Conservation (phyloP, 768 basidiomycete genomes). For the Gymnopilus junonius region DNA sequence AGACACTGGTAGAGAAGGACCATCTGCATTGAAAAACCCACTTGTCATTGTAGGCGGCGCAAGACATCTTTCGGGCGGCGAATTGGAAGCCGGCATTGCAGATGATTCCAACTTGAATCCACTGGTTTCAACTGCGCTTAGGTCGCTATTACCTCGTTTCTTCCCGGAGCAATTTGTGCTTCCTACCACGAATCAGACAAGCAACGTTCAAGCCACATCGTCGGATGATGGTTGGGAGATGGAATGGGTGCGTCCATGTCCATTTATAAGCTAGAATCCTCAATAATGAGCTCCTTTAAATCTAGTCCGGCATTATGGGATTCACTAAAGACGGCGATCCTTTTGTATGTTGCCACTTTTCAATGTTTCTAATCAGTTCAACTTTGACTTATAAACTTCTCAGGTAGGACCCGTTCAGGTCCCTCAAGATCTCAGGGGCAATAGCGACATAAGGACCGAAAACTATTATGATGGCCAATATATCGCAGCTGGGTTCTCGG, state of each 20-base stretch:
- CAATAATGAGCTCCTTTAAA: not conserved
- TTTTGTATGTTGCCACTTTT: conserved; percentile 52
- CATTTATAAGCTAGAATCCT: not conserved
- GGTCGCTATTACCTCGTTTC: conserved; percentile 60
- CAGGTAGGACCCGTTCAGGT: conserved; percentile 38
- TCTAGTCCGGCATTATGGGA: conserved; percentile 85
- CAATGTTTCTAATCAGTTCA: not conserved
- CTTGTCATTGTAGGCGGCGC: conserved; percentile 78
- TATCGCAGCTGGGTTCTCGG: conserved; percentile 73
- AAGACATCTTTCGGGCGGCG: conserved; percentile 46
- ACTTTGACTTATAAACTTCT: not conserved
- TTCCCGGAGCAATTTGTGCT: conserved; percentile 56
- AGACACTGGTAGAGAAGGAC: not conserved
- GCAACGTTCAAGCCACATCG: conserved; percentile 16
- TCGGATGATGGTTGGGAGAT: conserved; percentile 58
- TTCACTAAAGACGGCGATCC: conserved; percentile 66
- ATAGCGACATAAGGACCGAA: not conserved
- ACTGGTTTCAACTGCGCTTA: conserved; percentile 50
- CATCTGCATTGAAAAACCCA: conserved; percentile 38
- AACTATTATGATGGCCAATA: conserved; percentile 59
- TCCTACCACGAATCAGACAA: conserved; percentile 14
- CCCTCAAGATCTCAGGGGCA: conserved; percentile 17
- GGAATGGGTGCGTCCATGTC: conserved; percentile 70
- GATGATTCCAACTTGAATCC: conserved; percentile 64
- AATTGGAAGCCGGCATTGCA: conserved; percentile 52